Evolutionary conservation across 225 moss, liverwort and hornwort genomes (phyloP).

Genomic region (Marchantia paleacea): DNA sequence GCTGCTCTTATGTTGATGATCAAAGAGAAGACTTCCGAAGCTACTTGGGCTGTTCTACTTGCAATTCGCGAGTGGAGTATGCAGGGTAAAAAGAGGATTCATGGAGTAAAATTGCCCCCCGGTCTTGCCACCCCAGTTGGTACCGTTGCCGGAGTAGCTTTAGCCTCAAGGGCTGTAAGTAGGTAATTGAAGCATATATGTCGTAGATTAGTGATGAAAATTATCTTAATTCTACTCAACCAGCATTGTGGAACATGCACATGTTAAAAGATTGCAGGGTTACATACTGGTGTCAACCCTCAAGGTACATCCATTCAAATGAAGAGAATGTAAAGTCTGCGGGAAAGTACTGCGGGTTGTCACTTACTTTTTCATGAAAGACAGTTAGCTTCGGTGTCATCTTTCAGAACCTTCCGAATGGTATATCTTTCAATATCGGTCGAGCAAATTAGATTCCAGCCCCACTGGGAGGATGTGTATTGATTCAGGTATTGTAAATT

Average conservation of each 20-base stretch:
- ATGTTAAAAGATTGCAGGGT: conserved; percentile 5
- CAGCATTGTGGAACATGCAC: conserved; percentile 7
- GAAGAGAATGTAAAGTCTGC: not conserved
- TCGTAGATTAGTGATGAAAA: conserved; percentile 1
- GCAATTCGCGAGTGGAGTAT: conserved; percentile 60
- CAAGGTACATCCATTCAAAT: not conserved
- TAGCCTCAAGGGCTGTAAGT: conserved; percentile 38
- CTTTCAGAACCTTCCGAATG: too few relatives aligned
- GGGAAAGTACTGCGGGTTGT: conserved; percentile 1
- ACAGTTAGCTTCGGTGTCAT: too few relatives aligned
- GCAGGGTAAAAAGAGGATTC: conserved; percentile 50
- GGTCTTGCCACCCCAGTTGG: conserved; percentile 43
- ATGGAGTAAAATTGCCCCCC: conserved; percentile 46
- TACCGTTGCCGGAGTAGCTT: conserved; percentile 40
- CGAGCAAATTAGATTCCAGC: too few relatives aligned
- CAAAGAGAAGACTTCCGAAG: conserved; percentile 78
- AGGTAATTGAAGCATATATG: conserved; percentile 1
- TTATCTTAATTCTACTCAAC: not conserved
- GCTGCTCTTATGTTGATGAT: conserved; percentile 95
- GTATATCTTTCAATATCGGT: too few relatives aligned
- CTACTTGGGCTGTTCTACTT: conserved; percentile 72
- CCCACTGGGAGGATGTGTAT: too few relatives aligned
- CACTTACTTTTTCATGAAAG: not conserved
- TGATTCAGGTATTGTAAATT: too few relatives aligned
- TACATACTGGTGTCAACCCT: conserved; percentile 2